A percentile compares a stretch with the other conserved stretches of the same genome.
Conservation (phyloP, 345 rosid species). For the Citrus glauca region DNA sequence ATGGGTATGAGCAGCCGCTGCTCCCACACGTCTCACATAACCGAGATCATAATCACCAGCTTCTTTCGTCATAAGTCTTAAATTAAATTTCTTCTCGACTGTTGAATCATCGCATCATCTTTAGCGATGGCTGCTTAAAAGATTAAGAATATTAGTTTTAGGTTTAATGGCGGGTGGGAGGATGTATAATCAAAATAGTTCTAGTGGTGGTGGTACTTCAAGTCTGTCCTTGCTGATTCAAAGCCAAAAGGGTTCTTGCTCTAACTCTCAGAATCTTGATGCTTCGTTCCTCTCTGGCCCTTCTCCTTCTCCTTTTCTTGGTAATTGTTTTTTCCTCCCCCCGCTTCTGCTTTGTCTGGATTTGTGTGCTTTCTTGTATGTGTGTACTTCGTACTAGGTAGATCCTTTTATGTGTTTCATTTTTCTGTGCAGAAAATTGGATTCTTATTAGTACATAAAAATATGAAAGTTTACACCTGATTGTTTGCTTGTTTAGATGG, state of each 20-base stretch:
- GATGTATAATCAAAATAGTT: constrained; percentile 5
- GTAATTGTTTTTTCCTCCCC: constrained; percentile 18
- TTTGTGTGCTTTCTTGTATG: background rate
- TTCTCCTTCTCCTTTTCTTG: constrained; percentile 42
- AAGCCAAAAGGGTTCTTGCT: constrained; percentile 31
- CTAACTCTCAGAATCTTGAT: constrained; percentile 33
- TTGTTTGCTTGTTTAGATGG: background rate
- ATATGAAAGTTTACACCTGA: background rate
- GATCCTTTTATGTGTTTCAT: background rate
- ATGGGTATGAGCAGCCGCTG: constrained; percentile 68
- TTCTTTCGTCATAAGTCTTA: constrained; percentile 70
- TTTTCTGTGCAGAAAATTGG: background rate
- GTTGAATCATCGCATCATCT: constrained; percentile 6
- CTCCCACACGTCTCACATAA: constrained; percentile 68
- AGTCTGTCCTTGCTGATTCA: constrained; percentile 40
- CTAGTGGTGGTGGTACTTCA: constrained; percentile 21
- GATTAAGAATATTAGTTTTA: background rate
- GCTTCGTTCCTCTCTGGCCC: constrained; percentile 45
- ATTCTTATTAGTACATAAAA: background rate
- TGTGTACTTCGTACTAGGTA: background rate
- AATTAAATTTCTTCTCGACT: background rate
- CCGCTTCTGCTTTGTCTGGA: background rate
- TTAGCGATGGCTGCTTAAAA: constrained; percentile 20
- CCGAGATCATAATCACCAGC: constrained; percentile 76
- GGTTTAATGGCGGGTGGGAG: constrained; percentile 41